Conservation (phyloP, 2,329 filamentous ascomycete species). For the Teratosphaeria zuluensis region DNA sequence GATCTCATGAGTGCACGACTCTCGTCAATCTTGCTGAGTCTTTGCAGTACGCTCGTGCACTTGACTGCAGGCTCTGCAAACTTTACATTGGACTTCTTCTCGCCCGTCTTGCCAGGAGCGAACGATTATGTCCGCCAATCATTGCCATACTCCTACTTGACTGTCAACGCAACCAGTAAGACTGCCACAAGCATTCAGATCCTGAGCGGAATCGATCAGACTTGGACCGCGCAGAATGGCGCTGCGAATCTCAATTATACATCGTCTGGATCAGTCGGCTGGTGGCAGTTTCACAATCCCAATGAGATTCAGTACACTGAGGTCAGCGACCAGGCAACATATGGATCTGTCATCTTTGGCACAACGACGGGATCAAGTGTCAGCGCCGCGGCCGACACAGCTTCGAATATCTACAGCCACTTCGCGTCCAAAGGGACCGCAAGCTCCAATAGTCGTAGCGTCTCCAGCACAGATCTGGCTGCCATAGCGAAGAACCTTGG, state of each 20-base stretch:
- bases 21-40: background rate
- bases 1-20: background rate
- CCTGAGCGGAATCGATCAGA: constrained; percentile 27
- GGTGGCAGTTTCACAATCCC: constrained; percentile 16
- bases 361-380: constrained; percentile 3
- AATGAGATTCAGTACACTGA: constrained; percentile 15
- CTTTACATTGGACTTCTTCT: constrained; percentile 28
- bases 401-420: constrained; percentile 6
- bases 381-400: constrained; percentile 5
- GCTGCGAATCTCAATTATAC: constrained; percentile 14
- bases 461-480: constrained; percentile 10
- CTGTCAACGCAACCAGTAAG: constrained; percentile 11
- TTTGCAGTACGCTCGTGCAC: constrained; percentile 8
- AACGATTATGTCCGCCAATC: constrained; percentile 26
- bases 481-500: constrained; percentile 13
- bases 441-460: background rate
- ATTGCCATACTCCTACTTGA: constrained; percentile 28
- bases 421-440: constrained; percentile 9
- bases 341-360: constrained; percentile 15
- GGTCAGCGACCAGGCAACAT: constrained; percentile 15
- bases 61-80: constrained; percentile 17
- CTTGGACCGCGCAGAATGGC: constrained; percentile 25
- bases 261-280: constrained; percentile 5
- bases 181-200: constrained; percentile 17
- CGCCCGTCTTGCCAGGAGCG: constrained; percentile 22